Base-by-base conservation (phyloP, 1,284 basidiomycete genomes). In the Testicularia cyperi region DNA sequence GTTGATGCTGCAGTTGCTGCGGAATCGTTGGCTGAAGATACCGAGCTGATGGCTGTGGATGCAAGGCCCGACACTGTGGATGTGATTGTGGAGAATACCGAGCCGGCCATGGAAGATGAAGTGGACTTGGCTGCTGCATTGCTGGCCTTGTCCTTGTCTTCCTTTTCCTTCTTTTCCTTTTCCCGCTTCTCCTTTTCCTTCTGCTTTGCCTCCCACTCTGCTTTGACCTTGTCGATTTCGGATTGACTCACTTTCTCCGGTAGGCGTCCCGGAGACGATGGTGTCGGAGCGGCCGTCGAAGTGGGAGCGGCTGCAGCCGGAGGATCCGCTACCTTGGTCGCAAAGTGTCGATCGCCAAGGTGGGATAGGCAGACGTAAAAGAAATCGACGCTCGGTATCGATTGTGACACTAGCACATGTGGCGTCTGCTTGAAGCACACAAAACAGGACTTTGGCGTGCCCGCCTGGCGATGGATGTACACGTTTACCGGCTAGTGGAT, bases 321-420 rank as follows among this genome's bases (percentile, higher is more conserved):
- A n/a, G 49, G 54, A 26, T 57, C 48, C 2, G 48, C 52, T 15
- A 57, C 44, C 23, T 52, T 51, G 13, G 36, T 56, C 2, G 68
- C 68, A 38, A 72, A 72, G 20, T 67, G 54, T 5, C 61, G 51
- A 35, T 74, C 70, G 18, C 43, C 42, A 9, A 70, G 40, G 28
- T 72, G 69, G 1, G 61, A 48, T 26, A 44, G 39, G 32, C 71
- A 74, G 45, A 66, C 38, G 40, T 67, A 70, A 51, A 72, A 46
- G 37, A 68, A 72, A 40, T 74, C 71, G 13, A 48, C 35, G 18
- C 36, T 42, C 5, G 68, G 67, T n/a, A 60, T 44, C 0, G 52
- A 52, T 12, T 54, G 45, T 12, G 63, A 70, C 5, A 70, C 60
- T 16, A 72, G 60, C 20, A 74, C 66, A 25, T 58, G 56, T 3